Percentiles rank a stretch among this genome's conserved stretches.
These are phyloP conservation scores for Scheffersomyces illinoinensis DNA, from an alignment of 1,139 yeast species.

Conservation along the genomic window DNA sequence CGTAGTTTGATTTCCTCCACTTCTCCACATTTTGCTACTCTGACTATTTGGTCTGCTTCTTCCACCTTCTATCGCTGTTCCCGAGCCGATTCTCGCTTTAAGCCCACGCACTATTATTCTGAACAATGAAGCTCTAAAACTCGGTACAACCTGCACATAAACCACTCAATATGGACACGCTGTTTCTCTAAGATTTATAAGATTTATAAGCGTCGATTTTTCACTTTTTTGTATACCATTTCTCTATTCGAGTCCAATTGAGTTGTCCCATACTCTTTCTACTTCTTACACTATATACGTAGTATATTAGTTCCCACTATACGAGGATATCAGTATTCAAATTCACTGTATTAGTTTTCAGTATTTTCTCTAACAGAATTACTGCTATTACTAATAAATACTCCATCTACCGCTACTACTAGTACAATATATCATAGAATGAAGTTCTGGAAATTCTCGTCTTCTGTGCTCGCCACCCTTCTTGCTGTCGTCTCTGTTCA, in stretches of 20 bases:
- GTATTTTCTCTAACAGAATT: background rate
- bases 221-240: background rate
- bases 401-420: background rate
- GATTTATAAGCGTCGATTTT: background rate
- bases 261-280: background rate
- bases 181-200: background rate
- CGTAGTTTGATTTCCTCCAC: background rate
- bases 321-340: background rate
- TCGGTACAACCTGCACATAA: background rate
- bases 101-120: background rate
- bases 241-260: background rate
- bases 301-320: background rate
- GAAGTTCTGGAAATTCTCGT: slow-evolving; percentile 45
- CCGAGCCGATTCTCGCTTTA: background rate
- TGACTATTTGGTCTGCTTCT: background rate
- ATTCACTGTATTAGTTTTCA: background rate
- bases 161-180: background rate
- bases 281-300: background rate
- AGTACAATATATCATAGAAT: slow-evolving; percentile 15
- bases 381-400: background rate
- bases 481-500: slow-evolving; percentile 36
- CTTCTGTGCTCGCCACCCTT: slow-evolving; percentile 38
- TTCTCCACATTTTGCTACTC: background rate
- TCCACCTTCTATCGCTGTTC: background rate
- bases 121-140: background rate